Percentiles rank a stretch among this genome's conserved stretches.
These are phyloP conservation scores for Stemphylium beticola DNA, from an alignment of 2,329 filamentous ascomycete genomes.

Conservation along the genomic window DNA sequence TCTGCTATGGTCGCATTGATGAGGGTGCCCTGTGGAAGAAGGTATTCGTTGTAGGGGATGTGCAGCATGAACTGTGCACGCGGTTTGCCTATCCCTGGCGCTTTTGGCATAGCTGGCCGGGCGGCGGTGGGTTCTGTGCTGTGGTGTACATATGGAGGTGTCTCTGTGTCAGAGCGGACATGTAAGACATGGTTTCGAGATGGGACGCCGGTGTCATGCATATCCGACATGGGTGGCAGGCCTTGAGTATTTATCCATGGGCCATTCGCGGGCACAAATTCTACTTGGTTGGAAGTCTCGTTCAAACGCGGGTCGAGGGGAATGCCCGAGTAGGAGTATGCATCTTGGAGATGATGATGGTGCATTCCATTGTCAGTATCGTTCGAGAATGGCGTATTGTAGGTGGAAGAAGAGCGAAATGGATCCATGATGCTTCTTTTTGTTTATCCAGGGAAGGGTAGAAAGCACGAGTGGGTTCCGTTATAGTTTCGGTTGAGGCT, in stretches of 20 bases:
- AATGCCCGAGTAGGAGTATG: neutral
- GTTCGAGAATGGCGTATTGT: neutral
- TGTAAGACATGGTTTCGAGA: neutral
- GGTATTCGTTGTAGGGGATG: slow-evolving; percentile 17
- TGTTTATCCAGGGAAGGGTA: neutral
- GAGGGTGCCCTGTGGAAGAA: neutral
- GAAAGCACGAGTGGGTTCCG: neutral
- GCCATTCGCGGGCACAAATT: neutral
- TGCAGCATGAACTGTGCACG: slow-evolving; percentile 6
- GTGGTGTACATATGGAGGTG: neutral
- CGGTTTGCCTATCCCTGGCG: neutral
- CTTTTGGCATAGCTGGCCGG: neutral
- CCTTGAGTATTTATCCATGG: neutral
- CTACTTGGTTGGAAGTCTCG: neutral
- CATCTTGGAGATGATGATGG: neutral
- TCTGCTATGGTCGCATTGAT: slow-evolving; percentile 29
- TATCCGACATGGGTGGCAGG: neutral
- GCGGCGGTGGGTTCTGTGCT: neutral
- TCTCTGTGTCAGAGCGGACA: too few species aligned
- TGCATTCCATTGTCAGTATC: neutral
- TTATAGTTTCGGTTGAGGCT: too few species aligned
- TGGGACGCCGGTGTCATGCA: neutral
- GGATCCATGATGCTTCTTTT: neutral
- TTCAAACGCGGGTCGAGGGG: neutral
- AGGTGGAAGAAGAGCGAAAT: neutral